Base-by-base conservation (phyloP, 495 filamentous ascomycete species). In the Lasiosphaeria hispida region DNA sequence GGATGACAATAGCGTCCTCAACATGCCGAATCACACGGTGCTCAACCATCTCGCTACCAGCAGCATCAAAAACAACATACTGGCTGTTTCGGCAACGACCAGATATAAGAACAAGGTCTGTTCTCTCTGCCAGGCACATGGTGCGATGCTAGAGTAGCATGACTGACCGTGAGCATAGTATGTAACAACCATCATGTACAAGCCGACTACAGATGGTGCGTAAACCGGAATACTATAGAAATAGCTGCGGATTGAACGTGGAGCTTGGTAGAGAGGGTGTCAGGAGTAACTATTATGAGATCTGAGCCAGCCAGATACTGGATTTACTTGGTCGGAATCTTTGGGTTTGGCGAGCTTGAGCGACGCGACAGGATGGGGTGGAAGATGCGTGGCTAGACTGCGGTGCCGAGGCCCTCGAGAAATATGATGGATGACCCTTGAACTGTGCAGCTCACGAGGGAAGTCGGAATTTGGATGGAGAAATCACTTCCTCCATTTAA, bases 41-140 rank as follows among this genome's bases (percentile, higher is more conserved):
- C 74, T 98, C 62, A 98, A 98, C 62, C 94, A 98, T 70, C 77
- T 98, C 45, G 93, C 93, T n/a, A 98, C 94, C 4, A 96, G 92
- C 77, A 96, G 92, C 72, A 98, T 98, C 72, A 97, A 96, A 74
- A 89, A 96, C 57, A 88, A 90, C 53, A 89, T 97, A 30, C 80
- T 98, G 58, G 94, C 95, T n/a, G 94, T 96, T 3, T 96, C 91
- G 68, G 94, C 91, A 14, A 98, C 94, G 13, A 98, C 95, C 15
- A 82, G 94, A 74, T 97, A 97, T 72, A 93, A 91, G 78, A 87
- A 86, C 70, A 98, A 98, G 87, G 94, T 96, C 39, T 36, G 68
- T 64, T 7, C 10, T 9, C 37, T 10, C 38, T 23, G 1, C 11
- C 48, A 8, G 13, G 2, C 23, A 30, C 5, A 1, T 33, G 11